Conservation (phyloP, 768 basidiomycete species). For the Boletus sensibilis region DNA sequence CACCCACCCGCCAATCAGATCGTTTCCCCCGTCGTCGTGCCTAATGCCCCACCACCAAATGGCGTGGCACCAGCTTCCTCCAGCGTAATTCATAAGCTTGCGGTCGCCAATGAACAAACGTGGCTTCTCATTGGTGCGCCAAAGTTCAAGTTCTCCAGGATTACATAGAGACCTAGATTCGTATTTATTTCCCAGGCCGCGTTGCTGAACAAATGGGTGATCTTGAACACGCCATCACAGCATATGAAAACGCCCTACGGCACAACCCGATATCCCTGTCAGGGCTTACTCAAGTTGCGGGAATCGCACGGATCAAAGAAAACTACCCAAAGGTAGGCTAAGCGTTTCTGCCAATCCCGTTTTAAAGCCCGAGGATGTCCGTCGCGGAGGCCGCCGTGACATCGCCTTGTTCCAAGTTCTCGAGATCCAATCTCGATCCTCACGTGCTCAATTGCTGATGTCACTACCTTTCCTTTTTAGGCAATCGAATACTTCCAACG, state of each 20-base stretch:
- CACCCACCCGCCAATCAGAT: constrained; percentile 36
- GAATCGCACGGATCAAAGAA: constrained; percentile 96
- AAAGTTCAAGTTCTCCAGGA: background rate
- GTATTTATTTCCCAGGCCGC: constrained; percentile 58
- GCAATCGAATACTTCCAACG: constrained; percentile 97
- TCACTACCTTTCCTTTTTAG: constrained; percentile 44
- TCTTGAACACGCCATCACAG: constrained; percentile 85
- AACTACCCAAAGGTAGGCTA: constrained; percentile 85
- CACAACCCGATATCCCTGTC: constrained; percentile 91
- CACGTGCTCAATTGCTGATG: constrained; percentile 33
- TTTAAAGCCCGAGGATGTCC: constrained; percentile 35
- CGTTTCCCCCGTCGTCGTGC: constrained; percentile 49
- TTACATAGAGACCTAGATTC: constrained; percentile 15
- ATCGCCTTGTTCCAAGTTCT: constrained; percentile 20
- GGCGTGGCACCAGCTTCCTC: constrained; percentile 27
- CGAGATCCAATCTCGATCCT: constrained; percentile 30
- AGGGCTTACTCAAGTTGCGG: constrained; percentile 91
- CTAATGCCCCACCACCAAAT: constrained; percentile 29
- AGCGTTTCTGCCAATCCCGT: constrained; percentile 32
- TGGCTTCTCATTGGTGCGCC: constrained; percentile 86
- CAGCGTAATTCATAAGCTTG: constrained; percentile 70
- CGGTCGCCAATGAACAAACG: constrained; percentile 88
- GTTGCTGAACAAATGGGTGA: constrained; percentile 96
- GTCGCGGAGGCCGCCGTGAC: constrained; percentile 24
- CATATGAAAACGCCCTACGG: constrained; percentile 93